Base-by-base conservation (phyloP, 2,329 filamentous ascomycete genomes). In the Aspergillus calidoustus region DNA sequence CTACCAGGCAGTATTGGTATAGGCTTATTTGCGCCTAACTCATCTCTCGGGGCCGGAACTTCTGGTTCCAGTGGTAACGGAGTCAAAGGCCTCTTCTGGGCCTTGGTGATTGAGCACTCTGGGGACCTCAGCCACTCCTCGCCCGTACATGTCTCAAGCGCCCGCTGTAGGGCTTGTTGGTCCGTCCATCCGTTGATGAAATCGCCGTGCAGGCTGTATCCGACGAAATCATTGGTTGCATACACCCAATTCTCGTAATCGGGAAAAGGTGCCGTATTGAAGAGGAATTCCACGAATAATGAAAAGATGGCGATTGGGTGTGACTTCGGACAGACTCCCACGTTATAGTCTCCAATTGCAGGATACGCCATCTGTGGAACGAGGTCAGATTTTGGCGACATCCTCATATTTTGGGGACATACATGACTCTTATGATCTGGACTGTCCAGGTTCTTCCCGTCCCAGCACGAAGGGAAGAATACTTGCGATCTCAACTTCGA, bases 281-380 rank as follows among this genome's bases (percentile, higher is more conserved):
- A 89, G 59, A 84, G 81, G 59, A 86, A 81, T 73, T 88, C 86
- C 69, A 81, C 86, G 75, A 89, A 87, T 62, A 89, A 77, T 7
- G 84, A 86, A 38, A 86, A 79, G 25, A 87, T 76, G 57, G 85
- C 84, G 7, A 81, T 80, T 1, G 84, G 85, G 67, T 86, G 83
- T 3, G 78, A 69, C 22, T 65, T 22, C 1, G 74, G 74, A 56
- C 75, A 76, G n/a, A 68, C 54, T 31, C 75, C 74, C 50, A 67
- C 64, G 57, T 76, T 75, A 57, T 78, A 76, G 41, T 64, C 69
- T 54, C 68, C 72, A 54, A 64, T 71, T 23, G 34, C 66, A 50
- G 58, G 79, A 69, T 71, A 82, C 19, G 75, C 70, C 66, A 77
- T 70, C 68, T 69, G 48, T 17, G 30, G 23, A 7, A 17, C n/a